phyloP scores from a whole-genome alignment of 345 rosid species.

The Eucalyptus tenuipes region DNA sequence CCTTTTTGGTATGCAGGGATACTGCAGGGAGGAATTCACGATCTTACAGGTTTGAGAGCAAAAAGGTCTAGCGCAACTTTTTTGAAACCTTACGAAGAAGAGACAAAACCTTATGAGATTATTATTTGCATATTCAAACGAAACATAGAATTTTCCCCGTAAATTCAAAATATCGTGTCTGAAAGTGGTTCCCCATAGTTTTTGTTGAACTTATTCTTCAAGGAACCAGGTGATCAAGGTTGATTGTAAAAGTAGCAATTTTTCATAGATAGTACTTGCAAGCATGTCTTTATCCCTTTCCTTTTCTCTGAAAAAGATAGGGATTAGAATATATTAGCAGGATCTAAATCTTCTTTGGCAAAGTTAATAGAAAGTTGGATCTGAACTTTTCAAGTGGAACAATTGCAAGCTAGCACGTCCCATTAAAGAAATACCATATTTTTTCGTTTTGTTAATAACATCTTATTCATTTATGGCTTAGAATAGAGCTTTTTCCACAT shows the following conservation, averaged over 20 bases:
- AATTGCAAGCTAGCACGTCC: neutral
- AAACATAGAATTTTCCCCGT: neutral
- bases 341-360: neutral
- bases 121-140: neutral
- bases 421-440: neutral
- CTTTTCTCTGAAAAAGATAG: neutral
- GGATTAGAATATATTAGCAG: neutral
- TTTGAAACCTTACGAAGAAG: neutral
- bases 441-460: neutral
- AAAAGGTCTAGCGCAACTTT: neutral
- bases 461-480: neutral
- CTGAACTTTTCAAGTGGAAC: neutral
- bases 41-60: neutral
- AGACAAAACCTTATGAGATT: neutral
- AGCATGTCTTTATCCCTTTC: neutral
- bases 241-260: neutral
- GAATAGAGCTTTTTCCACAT: neutral
- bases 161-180: neutral
- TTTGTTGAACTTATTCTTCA: neutral
- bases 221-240: neutral
- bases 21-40: neutral
- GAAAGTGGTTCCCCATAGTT: neutral
- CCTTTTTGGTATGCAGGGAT: neutral
- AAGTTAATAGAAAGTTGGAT: neutral
- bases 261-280: neutral